These are phyloP conservation scores for Cynara cardunculus DNA, from an alignment of 129 eudicot species.

Conservation along the genomic window DNA sequence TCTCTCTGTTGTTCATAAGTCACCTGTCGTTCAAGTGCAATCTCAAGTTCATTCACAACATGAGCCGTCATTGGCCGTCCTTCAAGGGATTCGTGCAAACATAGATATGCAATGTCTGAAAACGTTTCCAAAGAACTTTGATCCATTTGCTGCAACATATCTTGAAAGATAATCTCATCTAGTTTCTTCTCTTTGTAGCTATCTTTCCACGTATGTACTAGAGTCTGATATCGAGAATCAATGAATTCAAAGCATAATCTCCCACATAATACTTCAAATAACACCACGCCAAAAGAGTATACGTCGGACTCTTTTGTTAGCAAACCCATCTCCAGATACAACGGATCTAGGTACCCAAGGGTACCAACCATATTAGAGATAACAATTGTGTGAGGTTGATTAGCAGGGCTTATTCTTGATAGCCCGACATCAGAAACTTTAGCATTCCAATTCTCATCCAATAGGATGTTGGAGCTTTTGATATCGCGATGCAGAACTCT, in stretches of 20 bases:
- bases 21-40: too few relatives aligned
- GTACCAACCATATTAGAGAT: not conserved
- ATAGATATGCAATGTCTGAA: too few relatives aligned
- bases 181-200: constrained; percentile 6
- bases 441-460: constrained; percentile 11
- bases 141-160: not conserved
- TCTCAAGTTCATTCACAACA: too few relatives aligned
- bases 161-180: not conserved
- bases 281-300: constrained; percentile 20
- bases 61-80: too few relatives aligned
- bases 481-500: constrained; percentile 2
- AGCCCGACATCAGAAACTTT: constrained; percentile 15
- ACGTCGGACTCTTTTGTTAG: constrained; percentile 10
- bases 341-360: not conserved
- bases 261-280: constrained; percentile 12
- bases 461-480: constrained; percentile 8
- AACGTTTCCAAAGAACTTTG: too few relatives aligned
- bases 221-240: not conserved
- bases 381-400: not conserved
- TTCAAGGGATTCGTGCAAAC: too few relatives aligned
- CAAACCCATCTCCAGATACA: not conserved
- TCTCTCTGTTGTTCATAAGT: not conserved
- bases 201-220: not conserved
- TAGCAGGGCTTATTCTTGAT: constrained; percentile 6
- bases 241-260: not conserved